phyloP scores from a whole-genome alignment of 192 early-diverging fungal species.

The Radiomyces spectabilis region DNA sequence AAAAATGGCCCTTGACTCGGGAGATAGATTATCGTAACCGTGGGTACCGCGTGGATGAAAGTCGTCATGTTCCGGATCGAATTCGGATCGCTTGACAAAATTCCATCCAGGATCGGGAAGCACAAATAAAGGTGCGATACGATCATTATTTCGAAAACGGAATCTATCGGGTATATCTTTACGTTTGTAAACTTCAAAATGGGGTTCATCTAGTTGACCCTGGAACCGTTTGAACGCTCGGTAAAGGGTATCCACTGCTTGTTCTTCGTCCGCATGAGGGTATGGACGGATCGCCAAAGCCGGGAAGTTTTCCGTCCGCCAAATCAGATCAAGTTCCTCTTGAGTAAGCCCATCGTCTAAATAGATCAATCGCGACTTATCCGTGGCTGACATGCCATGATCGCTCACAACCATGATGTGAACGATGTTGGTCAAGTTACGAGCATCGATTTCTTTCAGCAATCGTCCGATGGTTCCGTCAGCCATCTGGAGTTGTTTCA shows the following conservation, averaged over 20 bases:
- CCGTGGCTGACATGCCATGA: slow-evolving; percentile 77
- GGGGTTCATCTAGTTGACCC: slow-evolving; percentile 19
- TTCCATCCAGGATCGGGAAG: slow-evolving; percentile 61
- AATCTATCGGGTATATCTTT: slow-evolving; percentile 65
- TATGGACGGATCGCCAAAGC: slow-evolving; percentile 53
- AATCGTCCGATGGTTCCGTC: slow-evolving; percentile 58
- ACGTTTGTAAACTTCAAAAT: slow-evolving; percentile 60
- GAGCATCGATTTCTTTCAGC: slow-evolving; percentile 39
- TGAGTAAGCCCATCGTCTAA: slow-evolving; percentile 53
- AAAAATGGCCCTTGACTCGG: slow-evolving; percentile 82
- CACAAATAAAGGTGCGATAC: slow-evolving; percentile 70
- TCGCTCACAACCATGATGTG: slow-evolving; percentile 68
- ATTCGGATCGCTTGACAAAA: slow-evolving; percentile 37
- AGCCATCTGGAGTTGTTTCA: slow-evolving; percentile 34
- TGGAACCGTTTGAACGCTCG: slow-evolving; percentile 10
- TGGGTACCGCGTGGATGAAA: slow-evolving; percentile 54
- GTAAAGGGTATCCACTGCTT: slow-evolving; percentile 45
- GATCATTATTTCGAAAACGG: slow-evolving; percentile 53
- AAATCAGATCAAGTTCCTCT: slow-evolving; percentile 33
- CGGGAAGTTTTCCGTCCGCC: slow-evolving; percentile 48
- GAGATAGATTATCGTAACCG: slow-evolving; percentile 73
- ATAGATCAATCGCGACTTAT: slow-evolving; percentile 51
- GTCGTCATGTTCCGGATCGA: slow-evolving; percentile 12
- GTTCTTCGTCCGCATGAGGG: slow-evolving; percentile 7
- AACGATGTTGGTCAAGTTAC: slow-evolving; percentile 57